Conservation (phyloP, 2,329 filamentous ascomycete genomes). For the Bipolaris cookei region DNA sequence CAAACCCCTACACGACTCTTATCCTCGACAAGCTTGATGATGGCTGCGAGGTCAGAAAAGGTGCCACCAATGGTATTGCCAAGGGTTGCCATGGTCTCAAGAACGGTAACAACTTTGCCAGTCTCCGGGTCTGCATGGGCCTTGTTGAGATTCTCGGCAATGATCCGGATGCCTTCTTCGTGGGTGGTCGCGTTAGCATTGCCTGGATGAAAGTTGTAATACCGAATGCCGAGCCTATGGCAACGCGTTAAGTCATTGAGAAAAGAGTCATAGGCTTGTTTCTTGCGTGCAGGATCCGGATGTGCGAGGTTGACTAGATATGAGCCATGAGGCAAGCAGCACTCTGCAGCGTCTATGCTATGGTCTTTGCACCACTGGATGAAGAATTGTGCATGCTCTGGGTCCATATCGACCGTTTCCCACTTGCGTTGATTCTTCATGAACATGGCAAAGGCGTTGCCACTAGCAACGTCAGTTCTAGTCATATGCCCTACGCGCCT, state of each 20-base stretch:
- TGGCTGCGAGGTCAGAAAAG: conserved; percentile 85
- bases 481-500: neutral
- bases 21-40: conserved; percentile 79
- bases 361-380: conserved; percentile 70
- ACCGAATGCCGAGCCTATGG: conserved; percentile 79
- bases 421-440: conserved; percentile 97
- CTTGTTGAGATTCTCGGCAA: conserved; percentile 81
- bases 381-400: conserved; percentile 73
- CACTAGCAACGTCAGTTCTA: conserved; percentile 57
- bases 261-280: conserved; percentile 85
- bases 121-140: conserved; percentile 74
- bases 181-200: conserved; percentile 72
- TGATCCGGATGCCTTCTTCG: conserved; percentile 73
- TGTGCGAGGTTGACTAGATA: conserved; percentile 97
- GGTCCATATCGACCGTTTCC: conserved; percentile 77
- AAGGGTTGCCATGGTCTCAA: conserved; percentile 92
- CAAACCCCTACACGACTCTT: conserved; percentile 90
- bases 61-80: conserved; percentile 86
- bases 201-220: conserved; percentile 99
- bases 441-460: conserved; percentile 93
- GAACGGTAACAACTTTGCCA: conserved; percentile 75
- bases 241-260: conserved; percentile 87
- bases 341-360: conserved; percentile 72
- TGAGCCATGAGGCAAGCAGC: conserved; percentile 89
- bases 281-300: conserved; percentile 76